Conservation (phyloP, 805 yeast genomes). For the Pichia deserticola region DNA sequence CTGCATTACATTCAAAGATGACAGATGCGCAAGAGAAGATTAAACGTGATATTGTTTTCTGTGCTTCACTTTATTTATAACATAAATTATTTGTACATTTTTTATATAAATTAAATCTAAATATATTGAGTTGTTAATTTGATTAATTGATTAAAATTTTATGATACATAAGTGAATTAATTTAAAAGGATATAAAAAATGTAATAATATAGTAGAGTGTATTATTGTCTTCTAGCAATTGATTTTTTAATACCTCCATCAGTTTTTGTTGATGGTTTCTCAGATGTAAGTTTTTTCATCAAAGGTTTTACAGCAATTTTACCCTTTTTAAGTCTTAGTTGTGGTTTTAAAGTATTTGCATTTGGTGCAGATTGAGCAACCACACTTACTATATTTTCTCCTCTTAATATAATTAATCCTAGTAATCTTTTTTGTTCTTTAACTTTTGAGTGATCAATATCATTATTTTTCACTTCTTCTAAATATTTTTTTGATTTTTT, state of each 20-base stretch:
- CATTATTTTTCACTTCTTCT: constrained; percentile 9
- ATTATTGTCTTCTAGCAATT: background rate
- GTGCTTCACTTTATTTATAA: constrained; percentile 84
- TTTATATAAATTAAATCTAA: no score
- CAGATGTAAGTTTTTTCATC: constrained; percentile 17
- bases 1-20: constrained; percentile 84
- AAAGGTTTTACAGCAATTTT: constrained; percentile 28
- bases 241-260: constrained; percentile 11
- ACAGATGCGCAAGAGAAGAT: constrained; percentile 87
- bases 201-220: no score
- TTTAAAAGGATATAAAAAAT: no score
- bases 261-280: constrained; percentile 6
- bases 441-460: constrained; percentile 30
- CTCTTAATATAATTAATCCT: constrained; percentile 79
- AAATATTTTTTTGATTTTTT: constrained; percentile 43
- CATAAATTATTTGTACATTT: background rate
- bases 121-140: background rate
- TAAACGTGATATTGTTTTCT: constrained; percentile 94
- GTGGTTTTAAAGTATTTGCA: constrained; percentile 25
- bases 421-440: constrained; percentile 66
- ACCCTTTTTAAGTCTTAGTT: constrained; percentile 25
- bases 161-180: no score
- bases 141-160: background rate
- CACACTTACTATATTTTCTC: constrained; percentile 75
- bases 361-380: constrained; percentile 60